Evolutionary conservation across 768 basidiomycete species (phyloP).

Genomic region (Trametes cingulata): DNA sequence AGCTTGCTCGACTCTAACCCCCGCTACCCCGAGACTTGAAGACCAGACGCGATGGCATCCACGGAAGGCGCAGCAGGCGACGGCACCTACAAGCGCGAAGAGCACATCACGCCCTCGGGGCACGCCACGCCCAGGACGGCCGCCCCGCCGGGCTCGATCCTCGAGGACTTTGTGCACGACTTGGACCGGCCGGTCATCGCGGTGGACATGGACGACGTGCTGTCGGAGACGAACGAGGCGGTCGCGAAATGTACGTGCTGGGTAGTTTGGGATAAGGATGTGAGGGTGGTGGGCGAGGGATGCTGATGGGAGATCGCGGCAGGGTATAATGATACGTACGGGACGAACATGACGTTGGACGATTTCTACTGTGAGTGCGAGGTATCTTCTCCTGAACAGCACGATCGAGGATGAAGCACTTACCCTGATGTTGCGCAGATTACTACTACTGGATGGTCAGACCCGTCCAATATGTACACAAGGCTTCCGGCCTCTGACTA

Average conservation of each 20-base stretch:
- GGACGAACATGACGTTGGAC: constrained; percentile 55
- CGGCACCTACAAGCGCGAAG: not conserved
- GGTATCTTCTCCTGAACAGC: not conserved
- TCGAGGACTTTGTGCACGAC: constrained; percentile 21
- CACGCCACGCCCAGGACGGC: constrained; percentile 12
- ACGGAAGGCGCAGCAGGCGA: not conserved
- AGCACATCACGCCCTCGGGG: constrained; percentile 8
- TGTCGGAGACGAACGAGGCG: constrained; percentile 59
- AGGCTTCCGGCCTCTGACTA: not conserved
- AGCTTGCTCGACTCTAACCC: too few relatives aligned
- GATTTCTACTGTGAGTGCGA: constrained; percentile 58
- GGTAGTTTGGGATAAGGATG: not conserved
- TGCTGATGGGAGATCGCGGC: not conserved
- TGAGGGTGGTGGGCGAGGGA: not conserved
- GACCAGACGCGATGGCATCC: not conserved
- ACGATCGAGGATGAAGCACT: not conserved
- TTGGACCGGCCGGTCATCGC: constrained; percentile 48
- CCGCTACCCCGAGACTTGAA: too few relatives aligned
- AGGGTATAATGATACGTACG: constrained; percentile 71
- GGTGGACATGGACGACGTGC: constrained; percentile 69
- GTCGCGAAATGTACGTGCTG: constrained; percentile 55
- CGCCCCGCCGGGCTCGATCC: constrained; percentile 24
- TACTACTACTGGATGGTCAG: constrained; percentile 77
- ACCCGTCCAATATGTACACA: not conserved
- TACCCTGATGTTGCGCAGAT: constrained; percentile 38